A percentile compares a stretch with the other conserved stretches of the same genome.
Evolutionary conservation across 2,329 filamentous ascomycete genomes (phyloP).

Genomic region (Fusarium vanettenii): DNA sequence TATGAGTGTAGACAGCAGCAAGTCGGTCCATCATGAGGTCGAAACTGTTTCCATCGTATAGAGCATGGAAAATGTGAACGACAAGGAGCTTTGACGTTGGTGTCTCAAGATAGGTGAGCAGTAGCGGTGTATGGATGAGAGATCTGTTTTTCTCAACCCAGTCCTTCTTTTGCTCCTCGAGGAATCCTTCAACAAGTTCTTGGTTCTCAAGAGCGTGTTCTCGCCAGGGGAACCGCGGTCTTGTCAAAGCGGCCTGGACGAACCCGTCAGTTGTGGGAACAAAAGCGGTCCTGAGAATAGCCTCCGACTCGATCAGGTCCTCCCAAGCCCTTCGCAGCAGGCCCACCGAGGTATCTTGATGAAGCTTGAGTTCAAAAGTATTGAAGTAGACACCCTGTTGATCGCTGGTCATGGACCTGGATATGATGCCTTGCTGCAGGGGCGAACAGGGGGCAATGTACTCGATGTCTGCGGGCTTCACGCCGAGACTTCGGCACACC

Average conservation of each 20-base stretch:
- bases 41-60: conserved; percentile 89
- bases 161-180: conserved; percentile 51
- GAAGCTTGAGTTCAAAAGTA: conserved; percentile 72
- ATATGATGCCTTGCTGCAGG: conserved; percentile 88
- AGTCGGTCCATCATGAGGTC: conserved; percentile 73
- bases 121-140: conserved; percentile 27
- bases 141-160: conserved; percentile 67
- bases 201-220: conserved; percentile 46
- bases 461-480: conserved; percentile 69
- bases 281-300: conserved; percentile 81
- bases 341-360: conserved; percentile 54
- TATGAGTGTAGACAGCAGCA: conserved; percentile 33
- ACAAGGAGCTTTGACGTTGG: conserved; percentile 62
- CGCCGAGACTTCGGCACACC: conserved; percentile 63
- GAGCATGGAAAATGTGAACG: conserved; percentile 82
- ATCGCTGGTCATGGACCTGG: conserved; percentile 69
- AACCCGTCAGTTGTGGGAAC: conserved; percentile 79
- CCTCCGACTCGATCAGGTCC: conserved; percentile 59
- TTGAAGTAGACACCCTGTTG: conserved; percentile 78
- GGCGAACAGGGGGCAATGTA: conserved; percentile 85
- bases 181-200: conserved; percentile 45
- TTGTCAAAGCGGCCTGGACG: conserved; percentile 75
- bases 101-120: conserved; percentile 53
- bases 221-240: conserved; percentile 57
- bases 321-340: conserved; percentile 69